Evolutionary conservation across 176 grass and related monocot species (phyloP).

Genomic region (Phragmites australis): DNA sequence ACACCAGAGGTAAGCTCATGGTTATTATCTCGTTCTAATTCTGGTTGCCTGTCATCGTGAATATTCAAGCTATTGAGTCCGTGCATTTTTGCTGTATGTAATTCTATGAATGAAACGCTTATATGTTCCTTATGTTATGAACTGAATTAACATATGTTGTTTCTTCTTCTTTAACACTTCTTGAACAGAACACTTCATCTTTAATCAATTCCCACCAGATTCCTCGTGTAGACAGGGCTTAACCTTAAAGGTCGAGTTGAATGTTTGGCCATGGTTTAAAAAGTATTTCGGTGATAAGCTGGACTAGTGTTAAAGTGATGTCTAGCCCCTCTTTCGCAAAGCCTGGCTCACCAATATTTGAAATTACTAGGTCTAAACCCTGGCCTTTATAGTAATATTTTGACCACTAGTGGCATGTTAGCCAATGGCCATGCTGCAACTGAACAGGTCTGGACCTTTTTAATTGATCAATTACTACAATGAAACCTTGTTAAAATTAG

Average conservation of each 20-base stretch:
- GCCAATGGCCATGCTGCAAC: constrained; percentile 4
- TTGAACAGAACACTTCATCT: background rate
- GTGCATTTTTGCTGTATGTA: constrained; percentile 1
- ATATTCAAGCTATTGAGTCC: background rate
- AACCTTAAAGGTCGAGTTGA: background rate
- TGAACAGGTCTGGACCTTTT: background rate
- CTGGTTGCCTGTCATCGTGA: background rate
- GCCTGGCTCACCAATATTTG: background rate
- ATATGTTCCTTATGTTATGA: constrained; percentile 5
- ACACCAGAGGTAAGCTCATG: constrained; percentile 59
- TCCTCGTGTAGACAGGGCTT: background rate
- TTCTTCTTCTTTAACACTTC: background rate
- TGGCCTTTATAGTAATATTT: constrained; percentile 1
- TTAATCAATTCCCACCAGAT: background rate
- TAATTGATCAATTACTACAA: no score
- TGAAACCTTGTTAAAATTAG: constrained; percentile 1
- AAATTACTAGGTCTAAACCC: background rate
- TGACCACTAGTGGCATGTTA: background rate
- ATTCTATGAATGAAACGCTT: no score
- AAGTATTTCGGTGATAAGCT: background rate
- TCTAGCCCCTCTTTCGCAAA: background rate
- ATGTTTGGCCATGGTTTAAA: background rate
- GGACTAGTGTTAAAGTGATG: background rate
- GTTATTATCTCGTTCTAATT: constrained; percentile 18
- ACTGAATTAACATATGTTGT: background rate